phyloP scores from a whole-genome alignment of 176 grass and related monocot species.

The Lolium rigidum region DNA sequence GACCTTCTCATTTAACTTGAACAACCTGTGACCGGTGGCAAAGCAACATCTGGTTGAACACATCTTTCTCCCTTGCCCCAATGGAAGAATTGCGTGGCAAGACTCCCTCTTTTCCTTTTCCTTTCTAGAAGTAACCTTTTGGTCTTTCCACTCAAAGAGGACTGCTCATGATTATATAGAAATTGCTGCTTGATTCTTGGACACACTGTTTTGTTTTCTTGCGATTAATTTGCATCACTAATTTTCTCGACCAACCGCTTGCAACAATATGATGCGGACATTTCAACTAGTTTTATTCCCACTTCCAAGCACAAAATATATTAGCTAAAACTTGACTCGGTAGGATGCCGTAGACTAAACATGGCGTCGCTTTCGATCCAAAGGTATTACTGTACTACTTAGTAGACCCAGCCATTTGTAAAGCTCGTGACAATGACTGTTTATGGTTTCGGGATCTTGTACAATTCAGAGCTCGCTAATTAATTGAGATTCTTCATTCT shows the following conservation, averaged over 20 bases:
- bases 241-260: neutral
- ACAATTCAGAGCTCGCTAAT: no score
- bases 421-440: neutral
- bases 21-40: slow-evolving; percentile 23
- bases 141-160: slow-evolving; percentile 16
- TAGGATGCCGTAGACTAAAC: neutral
- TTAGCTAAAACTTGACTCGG: neutral
- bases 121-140: slow-evolving; percentile 38
- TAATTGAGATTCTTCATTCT: no score
- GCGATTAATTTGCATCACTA: neutral
- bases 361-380: neutral
- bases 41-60: slow-evolving; percentile 9
- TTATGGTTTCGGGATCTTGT: neutral
- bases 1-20: slow-evolving; percentile 27
- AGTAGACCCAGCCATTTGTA: neutral
- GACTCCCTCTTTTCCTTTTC: slow-evolving; percentile 27
- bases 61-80: neutral
- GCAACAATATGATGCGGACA: slow-evolving; percentile 20
- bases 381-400: neutral
- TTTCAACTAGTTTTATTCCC: neutral
- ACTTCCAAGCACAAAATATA: neutral
- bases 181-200: neutral
- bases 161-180: slow-evolving; percentile 25
- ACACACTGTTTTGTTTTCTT: slow-evolving; percentile 9
- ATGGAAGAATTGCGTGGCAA: slow-evolving; percentile 39